These are phyloP conservation scores for Allium cepa DNA, from an alignment of 106 monocot species.

Conservation along the genomic window DNA sequence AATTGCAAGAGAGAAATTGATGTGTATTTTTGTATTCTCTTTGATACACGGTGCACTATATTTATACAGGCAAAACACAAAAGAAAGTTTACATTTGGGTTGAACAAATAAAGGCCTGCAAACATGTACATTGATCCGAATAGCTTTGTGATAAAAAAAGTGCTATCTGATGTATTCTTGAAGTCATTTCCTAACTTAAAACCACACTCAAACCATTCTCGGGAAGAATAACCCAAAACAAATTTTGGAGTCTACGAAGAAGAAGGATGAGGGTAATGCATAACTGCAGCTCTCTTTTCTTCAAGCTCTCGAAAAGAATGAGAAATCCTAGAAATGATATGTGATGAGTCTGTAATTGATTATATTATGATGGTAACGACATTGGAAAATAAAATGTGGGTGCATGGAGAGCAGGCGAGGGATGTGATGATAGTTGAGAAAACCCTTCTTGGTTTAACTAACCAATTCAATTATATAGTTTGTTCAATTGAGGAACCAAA, in stretches of 20 bases:
- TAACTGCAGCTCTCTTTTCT: neutral
- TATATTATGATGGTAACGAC: neutral
- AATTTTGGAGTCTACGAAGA: neutral
- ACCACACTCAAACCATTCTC: too few relatives aligned
- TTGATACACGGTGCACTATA: too few relatives aligned
- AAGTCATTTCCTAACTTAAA: too few relatives aligned
- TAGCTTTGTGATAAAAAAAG: too few relatives aligned
- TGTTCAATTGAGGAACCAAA: neutral
- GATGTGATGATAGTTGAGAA: neutral
- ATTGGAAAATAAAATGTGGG: neutral
- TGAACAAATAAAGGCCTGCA: too few relatives aligned
- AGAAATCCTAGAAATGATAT: neutral
- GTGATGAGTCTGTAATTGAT: neutral
- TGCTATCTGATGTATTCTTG: too few relatives aligned
- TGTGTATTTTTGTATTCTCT: too few relatives aligned
- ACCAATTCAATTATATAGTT: conserved; percentile 5
- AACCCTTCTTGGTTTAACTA: neutral
- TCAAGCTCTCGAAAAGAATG: conserved; percentile 1
- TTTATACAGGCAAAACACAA: too few relatives aligned
- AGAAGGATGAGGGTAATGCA: neutral
- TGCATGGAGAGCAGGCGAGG: neutral
- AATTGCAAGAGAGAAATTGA: too few relatives aligned
- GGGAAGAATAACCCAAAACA: neutral
- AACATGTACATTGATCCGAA: too few relatives aligned
- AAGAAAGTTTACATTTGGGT: too few relatives aligned